Evolutionary conservation across 345 rosid genomes (phyloP).

Genomic region (Brassica rapa): DNA sequence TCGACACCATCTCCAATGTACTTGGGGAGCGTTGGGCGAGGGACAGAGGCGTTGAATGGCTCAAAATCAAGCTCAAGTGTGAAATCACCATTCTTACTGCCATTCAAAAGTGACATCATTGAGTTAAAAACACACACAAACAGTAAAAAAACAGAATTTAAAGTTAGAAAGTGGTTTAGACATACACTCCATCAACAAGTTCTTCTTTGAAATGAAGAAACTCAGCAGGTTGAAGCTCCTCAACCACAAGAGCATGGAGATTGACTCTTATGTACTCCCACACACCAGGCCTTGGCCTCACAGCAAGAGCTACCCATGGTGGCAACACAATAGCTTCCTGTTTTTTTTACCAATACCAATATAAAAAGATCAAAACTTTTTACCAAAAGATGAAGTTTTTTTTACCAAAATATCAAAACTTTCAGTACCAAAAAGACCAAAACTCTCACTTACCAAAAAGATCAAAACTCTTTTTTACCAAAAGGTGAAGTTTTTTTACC

Average conservation of each 20-base stretch:
- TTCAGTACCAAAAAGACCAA: not conserved
- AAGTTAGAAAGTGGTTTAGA: not conserved
- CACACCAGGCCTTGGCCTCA: conserved; percentile 95
- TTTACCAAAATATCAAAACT: not conserved
- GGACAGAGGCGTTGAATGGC: conserved; percentile 85
- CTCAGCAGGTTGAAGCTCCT: conserved; percentile 77
- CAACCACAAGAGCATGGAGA: conserved; percentile 76
- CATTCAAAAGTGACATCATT: conserved; percentile 12
- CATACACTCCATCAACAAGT: conserved; percentile 89
- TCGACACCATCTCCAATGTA: conserved; percentile 95
- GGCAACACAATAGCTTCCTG: conserved; percentile 92
- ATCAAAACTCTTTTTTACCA: not conserved
- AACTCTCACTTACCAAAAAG: not conserved
- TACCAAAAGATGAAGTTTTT: not conserved
- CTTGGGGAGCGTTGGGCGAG: conserved; percentile 86
- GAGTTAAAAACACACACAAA: not conserved
- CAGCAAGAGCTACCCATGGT: conserved; percentile 92
- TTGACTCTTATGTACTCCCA: conserved; percentile 89
- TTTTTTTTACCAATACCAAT: not conserved
- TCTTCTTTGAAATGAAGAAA: conserved; percentile 94
- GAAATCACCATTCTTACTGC: conserved; percentile 75
- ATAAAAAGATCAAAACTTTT: not conserved
- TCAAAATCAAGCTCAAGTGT: conserved; percentile 94
- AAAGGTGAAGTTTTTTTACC: not conserved
- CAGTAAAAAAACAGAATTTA: not conserved